Base-by-base conservation (phyloP, 2,329 filamentous ascomycete genomes). In the Tetracladium maxilliforme region DNA sequence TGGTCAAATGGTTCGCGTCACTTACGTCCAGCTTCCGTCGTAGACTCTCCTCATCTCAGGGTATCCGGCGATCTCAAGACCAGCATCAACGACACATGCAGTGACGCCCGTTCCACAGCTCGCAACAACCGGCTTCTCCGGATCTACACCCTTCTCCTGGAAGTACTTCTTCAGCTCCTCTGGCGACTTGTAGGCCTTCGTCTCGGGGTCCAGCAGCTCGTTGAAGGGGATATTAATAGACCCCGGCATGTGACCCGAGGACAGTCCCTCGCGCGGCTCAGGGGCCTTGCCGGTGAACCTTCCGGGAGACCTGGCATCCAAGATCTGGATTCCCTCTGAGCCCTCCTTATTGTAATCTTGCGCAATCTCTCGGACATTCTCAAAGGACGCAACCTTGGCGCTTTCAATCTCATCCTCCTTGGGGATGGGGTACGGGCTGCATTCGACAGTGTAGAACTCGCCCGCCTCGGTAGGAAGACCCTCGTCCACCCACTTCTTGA, bases 21-120 rank as follows among this genome's bases (percentile, higher is more conserved):
- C 80, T 72, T 61, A 92, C 67, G 90, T 95, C 90, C 90, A 98
- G 51, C 86, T 93, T 23, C 90, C 90, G 48, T 98, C 90, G 43
- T 98, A 98, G 13, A 98, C 62, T 44, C 67, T 74, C 37, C 81
- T 69, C 27, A 68, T 67, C 4, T 68, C 58, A 3, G 78, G 80
- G 43, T 72, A 86, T 2, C 73, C 75, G 13, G 86, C 82, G 48
- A 83, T 73, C 16, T 70, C 70, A 27, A 98, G 54, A 3, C 84
- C 90, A 19, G 84, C 77, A 45, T 98, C 90, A 21, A 98, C 70
- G 21, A 94, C 70, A 11, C 81, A 82, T 6, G 90, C 90, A 8
- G 86, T 95, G 25, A 98, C 87, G 17, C 90, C 90, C 6, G 86
- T 94, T 9, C 90, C 90, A 41, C 90, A 98, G 41, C 70, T 87